Percentiles rank a stretch among this genome's conserved stretches.
Evolutionary conservation across 202 grass and related monocot species (phyloP).

Genomic region (Eragrostis tef): DNA sequence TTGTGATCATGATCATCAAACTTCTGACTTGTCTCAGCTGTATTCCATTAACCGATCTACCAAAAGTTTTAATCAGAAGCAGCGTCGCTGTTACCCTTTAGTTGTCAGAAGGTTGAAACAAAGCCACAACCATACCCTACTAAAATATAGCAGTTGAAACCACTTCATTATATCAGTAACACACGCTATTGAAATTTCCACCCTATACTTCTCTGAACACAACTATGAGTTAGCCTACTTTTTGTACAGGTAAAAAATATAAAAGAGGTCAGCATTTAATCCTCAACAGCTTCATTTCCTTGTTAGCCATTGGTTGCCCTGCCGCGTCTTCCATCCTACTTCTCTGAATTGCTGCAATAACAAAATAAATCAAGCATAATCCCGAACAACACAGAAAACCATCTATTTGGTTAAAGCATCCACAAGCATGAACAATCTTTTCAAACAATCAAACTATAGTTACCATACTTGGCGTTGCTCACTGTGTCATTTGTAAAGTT

Average conservation of each 20-base stretch:
- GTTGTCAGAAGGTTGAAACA: neutral
- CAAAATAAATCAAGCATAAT: slow-evolving; percentile 17
- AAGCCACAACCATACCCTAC: too few species aligned
- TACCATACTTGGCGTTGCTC: neutral
- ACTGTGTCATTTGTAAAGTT: neutral
- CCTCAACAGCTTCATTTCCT: slow-evolving; percentile 16
- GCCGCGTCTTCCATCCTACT: neutral
- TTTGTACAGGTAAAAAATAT: neutral
- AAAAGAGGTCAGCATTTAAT: neutral
- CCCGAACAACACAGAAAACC: neutral
- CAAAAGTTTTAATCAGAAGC: neutral
- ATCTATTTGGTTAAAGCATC: neutral
- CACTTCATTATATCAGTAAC: too few species aligned
- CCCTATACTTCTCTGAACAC: slow-evolving; percentile 4
- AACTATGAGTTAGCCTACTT: slow-evolving; percentile 14
- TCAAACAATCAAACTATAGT: slow-evolving; percentile 1
- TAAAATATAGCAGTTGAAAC: too few species aligned
- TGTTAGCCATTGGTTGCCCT: neutral
- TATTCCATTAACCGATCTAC: neutral
- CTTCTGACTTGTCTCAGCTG: neutral
- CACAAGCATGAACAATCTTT: neutral
- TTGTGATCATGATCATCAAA: neutral
- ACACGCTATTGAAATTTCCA: neutral
- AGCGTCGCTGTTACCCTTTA: neutral
- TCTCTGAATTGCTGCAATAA: slow-evolving; percentile 8